Percentiles rank a stretch among this genome's conserved stretches.
These are phyloP conservation scores for Candolleomyces eurysporus DNA, from an alignment of 768 basidiomycete genomes.

Conservation along the genomic window DNA sequence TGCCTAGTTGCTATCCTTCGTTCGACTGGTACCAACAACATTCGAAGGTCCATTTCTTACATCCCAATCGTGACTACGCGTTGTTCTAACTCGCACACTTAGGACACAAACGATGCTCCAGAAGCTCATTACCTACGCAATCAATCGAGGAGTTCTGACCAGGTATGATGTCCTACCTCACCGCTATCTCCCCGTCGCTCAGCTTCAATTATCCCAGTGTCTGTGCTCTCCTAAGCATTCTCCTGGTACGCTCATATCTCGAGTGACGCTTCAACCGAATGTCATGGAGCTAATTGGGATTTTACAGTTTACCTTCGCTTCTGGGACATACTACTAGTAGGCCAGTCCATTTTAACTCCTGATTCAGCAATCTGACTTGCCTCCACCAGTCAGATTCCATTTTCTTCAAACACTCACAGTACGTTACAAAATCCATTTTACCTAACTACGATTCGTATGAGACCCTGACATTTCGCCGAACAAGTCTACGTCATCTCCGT, in stretches of 20 bases:
- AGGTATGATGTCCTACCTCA: background rate
- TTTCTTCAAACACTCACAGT: background rate
- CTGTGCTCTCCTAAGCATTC: background rate
- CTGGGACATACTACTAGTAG: background rate
- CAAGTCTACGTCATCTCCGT: constrained; percentile 3
- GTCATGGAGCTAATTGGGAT: background rate
- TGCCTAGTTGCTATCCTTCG: background rate
- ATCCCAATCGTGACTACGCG: background rate
- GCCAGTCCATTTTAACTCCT: background rate
- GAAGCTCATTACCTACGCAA: background rate
- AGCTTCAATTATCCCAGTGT: background rate
- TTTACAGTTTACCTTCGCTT: background rate
- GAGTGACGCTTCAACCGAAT: no score
- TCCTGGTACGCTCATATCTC: background rate
- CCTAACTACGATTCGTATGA: background rate
- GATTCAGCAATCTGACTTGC: background rate
- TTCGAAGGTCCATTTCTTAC: background rate
- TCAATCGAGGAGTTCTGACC: background rate
- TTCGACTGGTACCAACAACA: background rate
- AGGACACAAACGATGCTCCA: background rate
- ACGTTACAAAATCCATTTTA: background rate
- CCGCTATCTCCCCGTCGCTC: background rate
- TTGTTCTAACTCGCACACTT: background rate
- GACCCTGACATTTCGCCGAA: background rate
- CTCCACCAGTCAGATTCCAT: background rate